phyloP scores from a whole-genome alignment of 768 basidiomycete genomes.

The Tubosaeta sp. region DNA sequence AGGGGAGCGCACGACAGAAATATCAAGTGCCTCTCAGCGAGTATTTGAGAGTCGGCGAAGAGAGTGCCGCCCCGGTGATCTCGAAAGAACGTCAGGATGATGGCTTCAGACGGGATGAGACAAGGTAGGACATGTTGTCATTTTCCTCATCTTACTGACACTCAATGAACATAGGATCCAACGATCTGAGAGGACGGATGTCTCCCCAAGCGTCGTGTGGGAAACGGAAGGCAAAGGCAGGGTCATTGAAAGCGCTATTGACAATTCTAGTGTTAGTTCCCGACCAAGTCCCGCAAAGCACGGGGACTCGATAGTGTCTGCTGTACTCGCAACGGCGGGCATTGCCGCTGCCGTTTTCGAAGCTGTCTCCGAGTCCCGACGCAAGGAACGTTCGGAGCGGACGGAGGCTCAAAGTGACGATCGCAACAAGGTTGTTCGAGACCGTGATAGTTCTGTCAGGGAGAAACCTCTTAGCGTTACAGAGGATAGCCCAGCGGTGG shows the following conservation, averaged over 20 bases:
- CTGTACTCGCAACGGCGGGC: conserved; percentile 6
- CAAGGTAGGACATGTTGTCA: not conserved
- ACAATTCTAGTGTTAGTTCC: not conserved
- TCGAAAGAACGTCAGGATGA: not conserved
- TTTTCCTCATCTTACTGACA: not conserved
- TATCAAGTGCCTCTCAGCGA: conserved; percentile 20
- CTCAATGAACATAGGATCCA: not conserved
- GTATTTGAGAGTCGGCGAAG: conserved; percentile 3
- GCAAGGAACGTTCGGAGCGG: conserved; percentile 2
- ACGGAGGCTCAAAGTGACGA: not conserved
- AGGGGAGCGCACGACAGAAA: not conserved
- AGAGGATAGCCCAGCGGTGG: not conserved
- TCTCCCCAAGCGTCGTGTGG: not conserved
- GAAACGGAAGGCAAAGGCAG: not conserved
- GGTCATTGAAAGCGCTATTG: not conserved
- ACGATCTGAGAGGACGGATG: not conserved
- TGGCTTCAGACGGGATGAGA: not conserved
- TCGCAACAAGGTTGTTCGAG: not conserved
- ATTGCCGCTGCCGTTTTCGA: conserved; percentile 12
- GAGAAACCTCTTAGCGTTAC: not conserved
- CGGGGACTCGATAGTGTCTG: conserved; percentile 9
- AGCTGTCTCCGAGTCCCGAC: conserved; percentile 3
- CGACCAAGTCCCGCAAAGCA: conserved; percentile 2
- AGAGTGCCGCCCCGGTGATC: not conserved
- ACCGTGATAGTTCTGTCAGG: not conserved